These are phyloP conservation scores for Skeletonema menzelii DNA, from an alignment of 108 stramenopile species.

Conservation along the genomic window DNA sequence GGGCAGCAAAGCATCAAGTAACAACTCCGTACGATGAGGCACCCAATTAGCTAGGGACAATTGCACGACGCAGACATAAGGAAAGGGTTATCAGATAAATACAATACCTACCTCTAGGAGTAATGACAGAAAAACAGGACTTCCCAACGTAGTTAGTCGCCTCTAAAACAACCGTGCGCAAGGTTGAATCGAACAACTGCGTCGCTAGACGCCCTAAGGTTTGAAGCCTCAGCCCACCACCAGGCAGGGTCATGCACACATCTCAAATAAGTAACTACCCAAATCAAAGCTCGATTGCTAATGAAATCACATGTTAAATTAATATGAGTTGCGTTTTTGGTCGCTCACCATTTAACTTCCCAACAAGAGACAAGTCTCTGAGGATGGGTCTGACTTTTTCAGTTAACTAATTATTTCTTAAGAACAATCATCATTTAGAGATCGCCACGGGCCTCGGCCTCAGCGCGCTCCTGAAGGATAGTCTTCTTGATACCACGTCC, in stretches of 20 bases:
- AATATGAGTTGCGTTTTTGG: slow-evolving; percentile 18
- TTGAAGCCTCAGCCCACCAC: slow-evolving; percentile 87
- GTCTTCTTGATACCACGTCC: slow-evolving; percentile 99
- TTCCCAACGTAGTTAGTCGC: too few relatives aligned
- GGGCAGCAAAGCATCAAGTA: too few relatives aligned
- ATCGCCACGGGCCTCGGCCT: slow-evolving; percentile 86
- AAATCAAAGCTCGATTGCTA: neutral
- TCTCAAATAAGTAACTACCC: neutral
- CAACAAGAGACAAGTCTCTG: slow-evolving; percentile 26
- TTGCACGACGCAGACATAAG: too few relatives aligned
- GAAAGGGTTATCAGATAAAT: too few relatives aligned
- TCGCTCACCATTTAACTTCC: slow-evolving; percentile 29
- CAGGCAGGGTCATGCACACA: slow-evolving; percentile 87
- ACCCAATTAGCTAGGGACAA: too few relatives aligned
- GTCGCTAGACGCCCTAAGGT: slow-evolving; percentile 81
- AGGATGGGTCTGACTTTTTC: slow-evolving; percentile 3
- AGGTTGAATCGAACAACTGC: slow-evolving; percentile 90
- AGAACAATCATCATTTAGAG: slow-evolving; percentile 29
- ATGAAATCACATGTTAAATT: neutral
- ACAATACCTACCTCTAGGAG: too few relatives aligned
- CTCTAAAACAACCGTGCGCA: slow-evolving; percentile 75
- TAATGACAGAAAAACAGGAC: too few relatives aligned
- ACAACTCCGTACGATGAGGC: too few relatives aligned
- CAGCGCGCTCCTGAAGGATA: slow-evolving; percentile 95
- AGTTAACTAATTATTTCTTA: slow-evolving; percentile 1